A percentile compares a stretch with the other conserved stretches of the same genome.
Conservation (phyloP, 2,329 filamentous ascomycete genomes). For the Neofusicoccum laricinum region DNA sequence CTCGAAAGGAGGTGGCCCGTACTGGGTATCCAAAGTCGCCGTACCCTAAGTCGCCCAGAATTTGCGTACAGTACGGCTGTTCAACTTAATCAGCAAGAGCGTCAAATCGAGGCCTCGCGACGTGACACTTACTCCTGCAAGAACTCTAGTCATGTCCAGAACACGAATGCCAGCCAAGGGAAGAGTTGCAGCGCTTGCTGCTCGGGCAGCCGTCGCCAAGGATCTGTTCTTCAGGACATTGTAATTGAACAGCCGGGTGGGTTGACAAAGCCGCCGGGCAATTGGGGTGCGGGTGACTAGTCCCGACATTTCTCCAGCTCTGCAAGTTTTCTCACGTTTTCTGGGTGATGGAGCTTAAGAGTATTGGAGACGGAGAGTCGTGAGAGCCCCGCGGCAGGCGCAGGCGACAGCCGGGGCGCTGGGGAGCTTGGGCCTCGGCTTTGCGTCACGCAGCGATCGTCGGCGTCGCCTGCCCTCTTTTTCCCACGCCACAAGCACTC, state of each 20-base stretch:
- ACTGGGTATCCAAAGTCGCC: constrained; percentile 31
- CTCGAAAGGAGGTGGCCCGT: constrained; percentile 32
- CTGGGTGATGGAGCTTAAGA: background rate
- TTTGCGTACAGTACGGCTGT: constrained; percentile 96
- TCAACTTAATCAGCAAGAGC: background rate
- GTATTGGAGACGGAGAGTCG: background rate
- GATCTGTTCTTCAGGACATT: background rate
- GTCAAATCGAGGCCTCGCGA: background rate
- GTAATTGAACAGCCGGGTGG: background rate
- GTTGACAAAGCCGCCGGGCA: background rate
- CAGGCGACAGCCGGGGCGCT: background rate
- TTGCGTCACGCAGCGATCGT: background rate
- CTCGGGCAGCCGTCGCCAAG: constrained; percentile 8
- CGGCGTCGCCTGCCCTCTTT: background rate
- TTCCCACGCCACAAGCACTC: background rate
- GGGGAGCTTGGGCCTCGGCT: constrained; percentile 5
- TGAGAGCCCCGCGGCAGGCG: background rate
- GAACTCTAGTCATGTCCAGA: constrained; percentile 92
- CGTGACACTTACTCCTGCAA: constrained; percentile 73
- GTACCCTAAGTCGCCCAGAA: constrained; percentile 92
- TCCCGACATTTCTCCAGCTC: background rate
- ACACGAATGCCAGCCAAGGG: constrained; percentile 85
- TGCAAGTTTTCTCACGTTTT: background rate
- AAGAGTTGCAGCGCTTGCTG: constrained; percentile 43
- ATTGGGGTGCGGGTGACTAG: background rate